Evolutionary conservation across 495 filamentous ascomycete species (phyloP), one percentile per base, ranked within the genome.

Genomic region (Neurospora sublineolata): DNA sequence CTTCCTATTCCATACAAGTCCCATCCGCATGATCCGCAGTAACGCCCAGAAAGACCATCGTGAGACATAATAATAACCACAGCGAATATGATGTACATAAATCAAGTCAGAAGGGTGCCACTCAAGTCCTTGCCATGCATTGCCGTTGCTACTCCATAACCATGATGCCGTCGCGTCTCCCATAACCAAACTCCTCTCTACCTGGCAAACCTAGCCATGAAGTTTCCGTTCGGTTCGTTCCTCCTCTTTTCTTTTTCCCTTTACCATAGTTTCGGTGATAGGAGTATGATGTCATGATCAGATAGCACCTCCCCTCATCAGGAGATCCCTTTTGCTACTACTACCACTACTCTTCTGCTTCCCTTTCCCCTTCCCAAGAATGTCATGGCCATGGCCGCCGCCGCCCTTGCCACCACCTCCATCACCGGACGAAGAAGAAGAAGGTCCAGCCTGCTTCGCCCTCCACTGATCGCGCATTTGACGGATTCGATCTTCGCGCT

Each of bases 401-500:
- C 27, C 46, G 20, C 46, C 52, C 52, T 60, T 60, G 23, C 27
- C 27, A 60, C 23, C 52, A 9, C 52, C 27, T 8, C 27, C 52
- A 60, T 14, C 46, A 60, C 46, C 46, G 11, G 23, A 30, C 23
- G 46, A 30, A 20, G 52, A 33, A 60, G 14, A 14, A 0, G 27
- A 33, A 7, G 52, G 14, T 3, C 52, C 52, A 27, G 52, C 27
- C 14, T 71, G 72, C 68, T 76, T 70, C 39, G 68, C 68, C 44
- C 75, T 68, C 80, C 77, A 82, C 73, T 75, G 46, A 20, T 78
- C 79, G 33, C 75, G 73, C 76, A 80, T 73, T 70, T 73, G 72
- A 39, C 72, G 69, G 37, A 79, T 79, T 3, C 74, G 71, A 72
- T 82, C 79, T 68, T 80, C 77, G 68, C 75, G 71, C 68, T 81